Evolutionary conservation across 208 protist genomes (phyloP).

Genomic region (Acanthamoeba triangularis): DNA sequence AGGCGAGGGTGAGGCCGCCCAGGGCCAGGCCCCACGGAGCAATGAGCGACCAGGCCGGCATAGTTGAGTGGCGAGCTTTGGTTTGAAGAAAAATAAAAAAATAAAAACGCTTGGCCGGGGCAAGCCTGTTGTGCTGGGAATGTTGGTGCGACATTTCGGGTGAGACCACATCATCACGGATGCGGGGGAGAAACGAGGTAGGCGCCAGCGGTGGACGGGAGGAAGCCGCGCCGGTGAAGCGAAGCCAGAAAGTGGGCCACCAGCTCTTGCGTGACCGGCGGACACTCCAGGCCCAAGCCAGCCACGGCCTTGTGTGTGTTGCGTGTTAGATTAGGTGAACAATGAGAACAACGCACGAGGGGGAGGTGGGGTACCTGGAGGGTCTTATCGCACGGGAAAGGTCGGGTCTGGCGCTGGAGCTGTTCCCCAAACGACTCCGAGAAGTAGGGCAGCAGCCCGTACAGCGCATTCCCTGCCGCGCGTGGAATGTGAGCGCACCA

Average conservation of each 20-base stretch:
- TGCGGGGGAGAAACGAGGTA: not conserved
- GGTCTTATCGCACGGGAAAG: not conserved
- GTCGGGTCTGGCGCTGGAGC: not conserved
- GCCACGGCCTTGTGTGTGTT: not conserved
- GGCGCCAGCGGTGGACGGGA: not conserved
- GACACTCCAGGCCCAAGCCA: not conserved
- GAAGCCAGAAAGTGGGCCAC: not conserved
- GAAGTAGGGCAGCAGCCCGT: slow-evolving; percentile 16
- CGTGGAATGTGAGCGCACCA: not conserved
- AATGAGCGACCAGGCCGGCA: not conserved
- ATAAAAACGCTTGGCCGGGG: too few species aligned
- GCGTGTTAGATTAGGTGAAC: not conserved
- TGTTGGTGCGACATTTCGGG: too few species aligned
- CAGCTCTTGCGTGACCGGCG: not conserved
- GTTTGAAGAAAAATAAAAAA: too few species aligned
- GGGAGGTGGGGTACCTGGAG: not conserved
- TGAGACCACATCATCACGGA: too few species aligned
- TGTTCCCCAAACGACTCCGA: not conserved
- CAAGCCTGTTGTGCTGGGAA: too few species aligned
- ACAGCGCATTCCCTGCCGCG: not conserved
- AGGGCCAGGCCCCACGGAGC: not conserved
- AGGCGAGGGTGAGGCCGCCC: not conserved
- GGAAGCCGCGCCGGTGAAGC: not conserved
- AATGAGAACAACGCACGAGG: not conserved
- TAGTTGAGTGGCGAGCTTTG: too few species aligned